Base-by-base conservation (phyloP, 148 eudicot species). In the Chenopodium quinoa region DNA sequence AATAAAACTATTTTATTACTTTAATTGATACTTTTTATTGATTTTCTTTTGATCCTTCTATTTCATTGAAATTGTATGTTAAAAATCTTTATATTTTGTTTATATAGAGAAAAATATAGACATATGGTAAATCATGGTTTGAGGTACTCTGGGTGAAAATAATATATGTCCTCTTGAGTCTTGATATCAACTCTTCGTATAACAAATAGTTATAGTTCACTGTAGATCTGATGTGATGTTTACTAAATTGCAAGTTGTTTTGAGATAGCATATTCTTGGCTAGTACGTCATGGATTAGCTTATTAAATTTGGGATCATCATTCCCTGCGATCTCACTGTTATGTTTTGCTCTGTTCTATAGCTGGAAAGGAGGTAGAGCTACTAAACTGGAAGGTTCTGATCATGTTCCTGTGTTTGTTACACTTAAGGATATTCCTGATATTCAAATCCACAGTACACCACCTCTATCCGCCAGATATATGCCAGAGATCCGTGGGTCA, bases 371-470 rank as follows among this genome's bases (percentile, higher is more conserved):
- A 75, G 93, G 92, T 74, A 90, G 85, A 90, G 89, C 79, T 78
- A 83, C 86, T 60, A 96, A 92, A 87, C 82, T 93, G 78, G 97
- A 96, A 89, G 99, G 99, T 63, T 96, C 99, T 52, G 99, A 96
- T 87, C 99, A 96, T 84, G 97, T 81, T 89, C 99, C 99, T 44
- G 99, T 96, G 85, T 93, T 87, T 77, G 82, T 79, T 75, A 88
- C 86, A 64, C 82, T 96, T 67, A 83, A 79, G 80, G 92, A 89
- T 47, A 82, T 96, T 23, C 94, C 92, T 27, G 88, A 86, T 81
- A 74, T 83, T 79, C 85, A 81, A 73, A 80, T 58, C 80, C 98
- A 96, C 85, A 86, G 80, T 83, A 92, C 99, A 73, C 99, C 99
- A 37, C 84, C 90, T 71, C 84, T 96, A 79, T 93, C 99, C 81